These are phyloP conservation scores for Alectoria sarmentosa DNA, from an alignment of 495 filamentous ascomycete species.

Conservation along the genomic window DNA sequence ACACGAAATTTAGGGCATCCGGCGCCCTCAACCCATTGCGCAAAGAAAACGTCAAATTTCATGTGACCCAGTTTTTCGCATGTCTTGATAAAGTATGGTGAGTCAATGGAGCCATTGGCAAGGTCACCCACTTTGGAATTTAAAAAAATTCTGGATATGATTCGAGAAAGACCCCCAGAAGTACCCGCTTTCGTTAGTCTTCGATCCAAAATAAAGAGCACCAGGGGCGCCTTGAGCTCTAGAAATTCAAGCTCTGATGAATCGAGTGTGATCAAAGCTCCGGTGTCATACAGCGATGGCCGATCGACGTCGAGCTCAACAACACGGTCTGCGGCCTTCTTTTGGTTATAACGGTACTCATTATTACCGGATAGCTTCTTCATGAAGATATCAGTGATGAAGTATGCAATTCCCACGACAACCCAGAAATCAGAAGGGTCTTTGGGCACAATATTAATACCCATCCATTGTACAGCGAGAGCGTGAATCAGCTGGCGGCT, in stretches of 20 bases:
- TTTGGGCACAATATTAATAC: conserved; percentile 78
- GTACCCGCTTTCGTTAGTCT: conserved; percentile 81
- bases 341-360: conserved; percentile 86
- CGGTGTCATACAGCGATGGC: conserved; percentile 75
- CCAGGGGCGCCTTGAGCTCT: conserved; percentile 80
- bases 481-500: conserved; percentile 74
- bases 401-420: conserved; percentile 85
- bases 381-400: conserved; percentile 89
- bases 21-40: conserved; percentile 83
- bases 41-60: conserved; percentile 79
- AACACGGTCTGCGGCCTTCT: conserved; percentile 71
- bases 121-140: conserved; percentile 73
- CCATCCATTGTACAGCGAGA: conserved; percentile 89
- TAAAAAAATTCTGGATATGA: conserved; percentile 73
- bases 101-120: conserved; percentile 63
- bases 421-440: conserved; percentile 80
- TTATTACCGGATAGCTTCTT: conserved; percentile 86
- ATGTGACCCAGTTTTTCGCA: conserved; percentile 85
- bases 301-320: conserved; percentile 74
- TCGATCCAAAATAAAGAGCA: conserved; percentile 89
- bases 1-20: conserved; percentile 84
- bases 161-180: conserved; percentile 72
- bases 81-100: conserved; percentile 63
- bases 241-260: conserved; percentile 81
- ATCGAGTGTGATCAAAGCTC: conserved; percentile 70